A percentile compares a stretch with the other conserved stretches of the same genome.
Conservation (phyloP, 2,329 filamentous ascomycete genomes). For the Cercospora sp. region DNA sequence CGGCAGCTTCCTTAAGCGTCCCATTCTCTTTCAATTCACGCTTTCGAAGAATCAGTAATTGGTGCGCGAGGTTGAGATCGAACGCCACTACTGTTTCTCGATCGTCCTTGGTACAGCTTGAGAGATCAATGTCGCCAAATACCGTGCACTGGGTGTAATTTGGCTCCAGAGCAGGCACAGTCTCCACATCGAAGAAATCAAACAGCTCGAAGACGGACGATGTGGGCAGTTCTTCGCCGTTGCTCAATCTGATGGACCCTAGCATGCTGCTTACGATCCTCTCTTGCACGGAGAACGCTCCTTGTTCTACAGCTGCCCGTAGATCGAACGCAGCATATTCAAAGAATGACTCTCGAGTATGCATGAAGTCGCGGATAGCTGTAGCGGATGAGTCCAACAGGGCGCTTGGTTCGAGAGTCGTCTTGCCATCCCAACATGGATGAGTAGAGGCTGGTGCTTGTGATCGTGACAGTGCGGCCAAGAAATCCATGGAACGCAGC, state of each 20-base stretch:
- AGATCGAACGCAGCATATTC: slow-evolving; percentile 87
- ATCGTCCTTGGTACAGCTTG: slow-evolving; percentile 63
- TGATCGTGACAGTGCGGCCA: slow-evolving; percentile 73
- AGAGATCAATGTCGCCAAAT: slow-evolving; percentile 68
- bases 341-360: slow-evolving; percentile 72
- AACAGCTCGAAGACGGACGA: slow-evolving; percentile 87
- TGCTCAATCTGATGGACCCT: slow-evolving; percentile 69
- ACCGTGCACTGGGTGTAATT: slow-evolving; percentile 54
- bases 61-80: slow-evolving; percentile 68
- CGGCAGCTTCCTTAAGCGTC: slow-evolving; percentile 33
- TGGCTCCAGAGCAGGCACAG: slow-evolving; percentile 48
- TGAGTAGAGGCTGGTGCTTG: slow-evolving; percentile 70
- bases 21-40: slow-evolving; percentile 58
- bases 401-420: slow-evolving; percentile 64
- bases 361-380: slow-evolving; percentile 75
- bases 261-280: slow-evolving; percentile 65
- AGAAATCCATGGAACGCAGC: slow-evolving; percentile 74
- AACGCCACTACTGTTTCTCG: slow-evolving; percentile 61
- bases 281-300: slow-evolving; percentile 54
- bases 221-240: slow-evolving; percentile 66
- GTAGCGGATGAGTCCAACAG: slow-evolving; percentile 66
- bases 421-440: slow-evolving; percentile 71
- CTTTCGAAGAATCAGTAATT: slow-evolving; percentile 71
- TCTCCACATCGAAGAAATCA: slow-evolving; percentile 76
- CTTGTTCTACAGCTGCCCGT: slow-evolving; percentile 58